Base-by-base conservation (phyloP, 306 rosid species). In the Malus orientalis region DNA sequence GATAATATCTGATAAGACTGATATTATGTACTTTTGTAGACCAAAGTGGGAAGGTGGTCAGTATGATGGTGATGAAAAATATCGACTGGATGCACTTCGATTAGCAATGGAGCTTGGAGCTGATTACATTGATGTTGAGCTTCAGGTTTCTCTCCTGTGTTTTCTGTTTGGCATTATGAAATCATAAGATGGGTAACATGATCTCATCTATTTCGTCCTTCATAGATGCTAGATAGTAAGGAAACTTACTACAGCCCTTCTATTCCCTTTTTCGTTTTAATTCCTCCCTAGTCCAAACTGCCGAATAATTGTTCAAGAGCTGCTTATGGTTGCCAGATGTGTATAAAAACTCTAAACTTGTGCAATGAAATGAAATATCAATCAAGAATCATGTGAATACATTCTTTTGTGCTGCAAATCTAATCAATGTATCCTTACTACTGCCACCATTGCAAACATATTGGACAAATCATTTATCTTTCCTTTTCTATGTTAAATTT, bases 31-130 rank as follows among this genome's bases (percentile, higher is more conserved):
- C 55, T 71, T 32, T 79, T 51, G 76, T 70, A 91, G 98, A 85
- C 98, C 98, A 11, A 87, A 45, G 27, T 93, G 97, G 98, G 97
- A 91, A 78, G 97, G 97, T 55, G 98, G 98, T 63, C 84, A 61
- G 82, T 93, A 93, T 67, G 91, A 86, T 75, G 98, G 98, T 25
- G 93, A 93, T 72, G 98, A 93, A 74, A 89, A 87, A 45, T 57
- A 71, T 53, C 89, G 98, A 22, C 77, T 79, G 79, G 89, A 91
- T 75, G 91, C 81, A 11, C 91, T 93, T 23, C 85, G 87, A 54
- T 85, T 91, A 69, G 97, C 96, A 19, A 80, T 91, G 86, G 93
- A 93, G 73, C 78, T 88, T 18, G 98, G 97, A 73, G 96, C 98
- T 64, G 96, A 89, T 86, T 93, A 88, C 83, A 73, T 93, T 29